These are phyloP conservation scores for Drosera spatulata DNA, from an alignment of 179 eudicot species.

Conservation along the genomic window DNA sequence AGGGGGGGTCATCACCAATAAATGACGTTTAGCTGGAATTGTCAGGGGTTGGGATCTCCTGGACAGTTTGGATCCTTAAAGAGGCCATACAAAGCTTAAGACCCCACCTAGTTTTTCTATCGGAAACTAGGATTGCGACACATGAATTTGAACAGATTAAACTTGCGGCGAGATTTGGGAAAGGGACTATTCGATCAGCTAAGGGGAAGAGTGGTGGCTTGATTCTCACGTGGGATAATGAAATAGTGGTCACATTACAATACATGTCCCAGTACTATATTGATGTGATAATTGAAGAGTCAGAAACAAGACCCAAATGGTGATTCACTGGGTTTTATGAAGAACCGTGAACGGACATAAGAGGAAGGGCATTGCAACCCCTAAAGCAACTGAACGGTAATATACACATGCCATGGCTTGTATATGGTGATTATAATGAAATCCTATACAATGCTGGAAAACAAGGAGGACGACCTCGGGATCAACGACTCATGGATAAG, in stretches of 20 bases:
- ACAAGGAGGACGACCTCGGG: neutral
- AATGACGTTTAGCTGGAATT: too few relatives aligned
- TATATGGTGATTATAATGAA: too few relatives aligned
- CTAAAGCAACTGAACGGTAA: neutral
- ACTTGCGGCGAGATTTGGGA: too few relatives aligned
- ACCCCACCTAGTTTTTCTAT: too few relatives aligned
- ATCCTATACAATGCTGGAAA: neutral
- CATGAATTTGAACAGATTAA: too few relatives aligned
- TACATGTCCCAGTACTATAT: neutral
- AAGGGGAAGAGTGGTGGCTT: neutral
- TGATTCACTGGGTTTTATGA: neutral
- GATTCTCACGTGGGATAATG: neutral
- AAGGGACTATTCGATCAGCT: too few relatives aligned
- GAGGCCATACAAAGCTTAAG: too few relatives aligned
- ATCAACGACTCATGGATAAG: neutral
- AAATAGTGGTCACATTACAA: neutral
- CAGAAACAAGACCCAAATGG: neutral
- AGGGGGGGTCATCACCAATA: too few relatives aligned
- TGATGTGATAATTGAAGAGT: neutral
- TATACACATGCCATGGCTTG: neutral
- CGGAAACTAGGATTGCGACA: too few relatives aligned
- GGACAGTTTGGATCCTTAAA: too few relatives aligned
- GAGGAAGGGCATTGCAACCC: neutral
- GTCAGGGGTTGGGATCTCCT: too few relatives aligned
- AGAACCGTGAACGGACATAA: neutral